Conservation (phyloP, 257 asterid genomes). For the Nicotiana noctiflora region DNA sequence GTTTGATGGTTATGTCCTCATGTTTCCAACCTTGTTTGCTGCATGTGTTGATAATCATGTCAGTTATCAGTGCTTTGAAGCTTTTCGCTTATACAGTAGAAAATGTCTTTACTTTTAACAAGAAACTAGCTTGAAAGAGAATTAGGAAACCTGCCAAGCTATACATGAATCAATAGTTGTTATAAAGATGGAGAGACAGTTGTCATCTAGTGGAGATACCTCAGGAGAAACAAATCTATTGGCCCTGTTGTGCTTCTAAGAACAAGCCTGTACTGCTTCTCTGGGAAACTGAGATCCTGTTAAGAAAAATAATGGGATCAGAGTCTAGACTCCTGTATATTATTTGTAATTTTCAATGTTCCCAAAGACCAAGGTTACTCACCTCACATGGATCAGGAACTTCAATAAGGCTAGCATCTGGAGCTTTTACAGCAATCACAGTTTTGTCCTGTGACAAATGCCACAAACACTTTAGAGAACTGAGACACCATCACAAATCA, state of each 20-base stretch:
- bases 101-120: not conserved
- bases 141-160: not conserved
- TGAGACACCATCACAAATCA: not conserved
- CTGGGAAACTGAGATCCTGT: constrained; percentile 44
- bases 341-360: not conserved
- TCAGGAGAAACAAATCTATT: constrained; percentile 47
- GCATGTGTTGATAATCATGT: constrained; percentile 6
- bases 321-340: constrained; percentile 5
- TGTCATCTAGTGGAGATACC: constrained; percentile 28
- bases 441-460: constrained; percentile 47
- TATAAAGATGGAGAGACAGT: not conserved
- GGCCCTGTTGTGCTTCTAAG: constrained; percentile 71
- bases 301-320: constrained; percentile 17
- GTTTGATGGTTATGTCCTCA: constrained; percentile 31
- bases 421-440: constrained; percentile 64
- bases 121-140: not conserved
- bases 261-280: constrained; percentile 44
- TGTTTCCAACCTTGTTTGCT: constrained; percentile 38
- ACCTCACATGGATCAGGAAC: constrained; percentile 86
- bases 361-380: constrained; percentile 13
- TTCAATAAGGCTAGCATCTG: constrained; percentile 61
- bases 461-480: constrained; percentile 7
- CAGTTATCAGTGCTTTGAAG: not conserved
- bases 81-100: not conserved
- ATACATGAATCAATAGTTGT: constrained; percentile 4